These are phyloP conservation scores for Ceratocystis alfenasii DNA, from an alignment of 2,329 filamentous ascomycete genomes.

Conservation along the genomic window DNA sequence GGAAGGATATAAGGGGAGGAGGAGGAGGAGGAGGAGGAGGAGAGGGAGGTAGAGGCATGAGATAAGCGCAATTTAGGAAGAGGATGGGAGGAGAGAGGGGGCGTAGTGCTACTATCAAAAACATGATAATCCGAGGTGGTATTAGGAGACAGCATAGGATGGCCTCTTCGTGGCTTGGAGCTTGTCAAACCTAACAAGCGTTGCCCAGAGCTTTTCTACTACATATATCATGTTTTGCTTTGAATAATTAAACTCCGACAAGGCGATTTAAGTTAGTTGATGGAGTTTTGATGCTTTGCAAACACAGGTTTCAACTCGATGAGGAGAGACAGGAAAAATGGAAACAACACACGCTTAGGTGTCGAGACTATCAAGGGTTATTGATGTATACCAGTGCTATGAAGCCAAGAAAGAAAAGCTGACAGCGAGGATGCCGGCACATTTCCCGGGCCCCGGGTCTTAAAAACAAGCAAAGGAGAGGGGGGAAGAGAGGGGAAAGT, in stretches of 20 bases:
- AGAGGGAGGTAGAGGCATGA: neutral
- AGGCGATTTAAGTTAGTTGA: neutral
- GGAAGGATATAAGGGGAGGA: neutral
- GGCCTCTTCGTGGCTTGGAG: neutral
- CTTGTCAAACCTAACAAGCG: neutral
- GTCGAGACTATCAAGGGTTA: neutral
- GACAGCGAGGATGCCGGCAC: neutral
- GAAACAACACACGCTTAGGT: neutral
- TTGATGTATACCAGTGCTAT: neutral
- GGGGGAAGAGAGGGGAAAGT: neutral
- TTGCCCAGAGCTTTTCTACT: neutral
- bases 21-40: neutral
- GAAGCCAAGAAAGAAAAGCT: neutral
- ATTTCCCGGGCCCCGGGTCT: neutral
- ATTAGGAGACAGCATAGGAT: neutral
- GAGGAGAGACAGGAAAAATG: neutral
- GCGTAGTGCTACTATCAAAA: neutral
- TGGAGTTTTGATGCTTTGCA: conserved; percentile 2
- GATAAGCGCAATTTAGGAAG: neutral
- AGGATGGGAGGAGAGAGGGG: neutral
- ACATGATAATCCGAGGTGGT: neutral
- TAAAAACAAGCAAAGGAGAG: too few relatives aligned
- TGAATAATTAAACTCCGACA: neutral
- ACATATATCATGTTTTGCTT: neutral
- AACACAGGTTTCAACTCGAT: neutral